These are phyloP conservation scores for Eimeria necatrix DNA, from an alignment of 169 alveolate genomes.

Conservation along the genomic window DNA sequence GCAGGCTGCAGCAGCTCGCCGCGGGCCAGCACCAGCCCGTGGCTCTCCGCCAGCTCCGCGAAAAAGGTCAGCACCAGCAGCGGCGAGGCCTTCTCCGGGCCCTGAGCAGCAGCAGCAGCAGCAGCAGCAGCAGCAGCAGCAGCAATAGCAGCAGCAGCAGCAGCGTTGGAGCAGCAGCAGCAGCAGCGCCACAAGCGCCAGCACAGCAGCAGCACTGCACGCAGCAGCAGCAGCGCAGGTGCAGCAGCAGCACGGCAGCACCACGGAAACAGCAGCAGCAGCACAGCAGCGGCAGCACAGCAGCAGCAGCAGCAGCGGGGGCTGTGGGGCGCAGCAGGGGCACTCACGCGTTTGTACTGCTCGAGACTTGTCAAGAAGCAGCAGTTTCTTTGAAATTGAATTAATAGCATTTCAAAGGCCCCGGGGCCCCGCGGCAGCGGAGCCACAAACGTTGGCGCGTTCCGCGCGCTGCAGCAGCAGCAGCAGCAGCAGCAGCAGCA, in stretches of 20 bases:
- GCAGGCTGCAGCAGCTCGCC: neutral
- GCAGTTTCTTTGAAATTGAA: conserved; percentile 6
- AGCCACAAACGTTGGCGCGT: neutral
- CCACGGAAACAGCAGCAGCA: neutral
- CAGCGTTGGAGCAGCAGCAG: neutral
- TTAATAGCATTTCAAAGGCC: neutral
- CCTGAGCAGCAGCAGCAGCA: neutral
- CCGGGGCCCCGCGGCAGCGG: conserved; percentile 4
- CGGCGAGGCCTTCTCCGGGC: neutral
- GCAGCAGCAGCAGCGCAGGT: neutral
- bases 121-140: too few relatives aligned
- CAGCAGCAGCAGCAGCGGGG: neutral
- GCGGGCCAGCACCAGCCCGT: neutral
- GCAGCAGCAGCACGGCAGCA: neutral
- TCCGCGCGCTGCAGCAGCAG: neutral
- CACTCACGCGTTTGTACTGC: neutral
- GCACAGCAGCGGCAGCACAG: neutral
- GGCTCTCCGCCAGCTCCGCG: neutral
- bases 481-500: neutral
- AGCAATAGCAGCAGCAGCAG: neutral
- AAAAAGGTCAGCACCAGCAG: neutral
- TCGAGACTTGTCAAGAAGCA: neutral
- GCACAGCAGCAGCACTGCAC: neutral
- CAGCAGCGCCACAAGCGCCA: neutral
- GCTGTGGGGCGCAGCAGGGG: neutral